Percentiles rank a stretch among this genome's conserved stretches.
These are phyloP conservation scores for Lachnellula willkommii DNA, from an alignment of 2,329 filamentous ascomycete species.

Conservation along the genomic window DNA sequence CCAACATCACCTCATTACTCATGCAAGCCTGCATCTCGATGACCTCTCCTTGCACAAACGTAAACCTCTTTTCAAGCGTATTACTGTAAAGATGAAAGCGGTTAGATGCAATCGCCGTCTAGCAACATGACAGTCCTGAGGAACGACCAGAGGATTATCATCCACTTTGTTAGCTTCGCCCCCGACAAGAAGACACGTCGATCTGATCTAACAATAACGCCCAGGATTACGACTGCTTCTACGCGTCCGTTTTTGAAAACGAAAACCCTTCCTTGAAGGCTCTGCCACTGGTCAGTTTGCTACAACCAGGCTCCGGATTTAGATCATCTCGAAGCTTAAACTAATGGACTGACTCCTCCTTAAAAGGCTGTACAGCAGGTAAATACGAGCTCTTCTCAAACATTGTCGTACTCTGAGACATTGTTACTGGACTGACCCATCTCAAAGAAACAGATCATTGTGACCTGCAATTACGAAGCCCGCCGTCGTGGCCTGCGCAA, in stretches of 20 bases:
- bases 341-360: constrained; percentile 8
- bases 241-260: constrained; percentile 79
- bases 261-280: constrained; percentile 68
- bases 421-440: background rate
- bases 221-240: constrained; percentile 86
- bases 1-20: background rate
- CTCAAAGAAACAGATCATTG: constrained; percentile 82
- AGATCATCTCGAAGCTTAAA: background rate
- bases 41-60: background rate
- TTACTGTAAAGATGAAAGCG: background rate
- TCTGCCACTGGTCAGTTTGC: constrained; percentile 67
- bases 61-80: background rate
- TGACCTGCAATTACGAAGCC: constrained; percentile 92
- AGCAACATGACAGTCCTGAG: constrained; percentile 27
- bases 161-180: constrained; percentile 63
- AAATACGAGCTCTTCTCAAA: constrained; percentile 1
- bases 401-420: background rate
- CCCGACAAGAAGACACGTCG: constrained; percentile 8
- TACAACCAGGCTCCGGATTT: background rate
- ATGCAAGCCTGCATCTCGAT: background rate
- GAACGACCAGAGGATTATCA: constrained; percentile 62
- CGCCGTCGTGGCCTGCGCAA: constrained; percentile 69
- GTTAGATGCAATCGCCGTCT: background rate
- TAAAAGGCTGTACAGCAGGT: constrained; percentile 31
- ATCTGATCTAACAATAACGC: constrained; percentile 6